Conservation (phyloP, 148 eudicot species). For the Pharnaceum exiguum region DNA sequence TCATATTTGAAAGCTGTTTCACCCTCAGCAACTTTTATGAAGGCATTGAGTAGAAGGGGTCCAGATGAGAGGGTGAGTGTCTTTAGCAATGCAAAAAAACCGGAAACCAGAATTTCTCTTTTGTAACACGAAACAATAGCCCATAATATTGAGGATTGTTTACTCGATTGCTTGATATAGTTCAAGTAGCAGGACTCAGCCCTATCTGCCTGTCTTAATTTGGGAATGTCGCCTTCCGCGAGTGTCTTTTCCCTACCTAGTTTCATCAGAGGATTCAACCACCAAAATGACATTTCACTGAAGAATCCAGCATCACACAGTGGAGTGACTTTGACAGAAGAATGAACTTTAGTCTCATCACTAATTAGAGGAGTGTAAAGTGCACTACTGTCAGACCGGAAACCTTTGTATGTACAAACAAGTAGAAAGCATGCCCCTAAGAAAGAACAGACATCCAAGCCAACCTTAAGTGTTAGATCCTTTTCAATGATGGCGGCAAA, state of each 20-base stretch:
- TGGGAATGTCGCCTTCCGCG: constrained; percentile 43
- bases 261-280: constrained; percentile 58
- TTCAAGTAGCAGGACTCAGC: constrained; percentile 36
- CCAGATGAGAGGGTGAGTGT: constrained; percentile 39
- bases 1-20: constrained; percentile 29
- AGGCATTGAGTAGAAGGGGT: constrained; percentile 43
- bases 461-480: constrained; percentile 29
- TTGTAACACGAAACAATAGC: constrained; percentile 39
- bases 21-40: constrained; percentile 33
- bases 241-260: constrained; percentile 41
- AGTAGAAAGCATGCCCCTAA: constrained; percentile 52
- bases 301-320: constrained; percentile 37
- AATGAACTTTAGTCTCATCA: constrained; percentile 17
- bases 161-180: constrained; percentile 30
- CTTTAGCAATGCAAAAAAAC: constrained; percentile 43
- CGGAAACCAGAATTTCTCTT: constrained; percentile 38
- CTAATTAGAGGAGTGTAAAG: neutral
- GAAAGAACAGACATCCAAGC: constrained; percentile 42
- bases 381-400: neutral
- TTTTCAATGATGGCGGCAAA: constrained; percentile 18
- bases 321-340: no score
- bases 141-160: constrained; percentile 22
- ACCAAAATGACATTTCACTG: constrained; percentile 53
- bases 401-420: constrained; percentile 50
- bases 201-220: constrained; percentile 30